These are phyloP conservation scores for Dacryopinax spathularia DNA, from an alignment of 768 basidiomycete genomes.

Conservation along the genomic window DNA sequence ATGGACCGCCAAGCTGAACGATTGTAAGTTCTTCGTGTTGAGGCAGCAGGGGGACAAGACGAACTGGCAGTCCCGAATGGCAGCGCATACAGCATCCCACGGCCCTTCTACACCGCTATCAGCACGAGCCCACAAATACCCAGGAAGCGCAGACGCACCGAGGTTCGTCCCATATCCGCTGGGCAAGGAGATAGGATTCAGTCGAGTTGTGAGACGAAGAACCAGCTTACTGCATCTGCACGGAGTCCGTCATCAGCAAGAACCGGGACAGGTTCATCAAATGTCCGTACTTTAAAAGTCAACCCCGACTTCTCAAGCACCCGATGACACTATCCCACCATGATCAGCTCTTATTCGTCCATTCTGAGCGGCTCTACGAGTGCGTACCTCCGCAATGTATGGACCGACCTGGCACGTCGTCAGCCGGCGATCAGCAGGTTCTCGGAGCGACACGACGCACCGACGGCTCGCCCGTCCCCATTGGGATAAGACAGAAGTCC, in stretches of 20 bases:
- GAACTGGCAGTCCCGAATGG: conserved; percentile 76
- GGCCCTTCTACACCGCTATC: conserved; percentile 46
- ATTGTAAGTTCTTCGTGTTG: conserved; percentile 6
- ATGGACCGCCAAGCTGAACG: conserved; percentile 48
- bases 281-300: conserved; percentile 49
- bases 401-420: conserved; percentile 17
- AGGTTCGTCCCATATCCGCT: conserved; percentile 90
- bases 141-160: conserved; percentile 29
- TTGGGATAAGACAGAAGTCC: conserved; percentile 85
- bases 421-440: too few relatives aligned
- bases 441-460: too few relatives aligned
- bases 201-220: not conserved
- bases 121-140: not conserved
- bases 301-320: conserved; percentile 74
- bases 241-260: too few relatives aligned
- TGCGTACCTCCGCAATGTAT: conserved; percentile 15
- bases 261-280: too few relatives aligned
- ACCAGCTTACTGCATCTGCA: conserved; percentile 56
- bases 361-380: conserved; percentile 64
- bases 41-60: not conserved
- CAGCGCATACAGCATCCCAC: conserved; percentile 69
- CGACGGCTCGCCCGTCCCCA: conserved; percentile 61
- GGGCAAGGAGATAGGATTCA: conserved; percentile 1
- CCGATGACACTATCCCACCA: conserved; percentile 60
- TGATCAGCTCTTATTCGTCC: conserved; percentile 21